A percentile compares a stretch with the other conserved stretches of the same genome.
These are phyloP conservation scores for Haematococcus lacustris DNA, from an alignment of 139 green algal species.

Conservation along the genomic window DNA sequence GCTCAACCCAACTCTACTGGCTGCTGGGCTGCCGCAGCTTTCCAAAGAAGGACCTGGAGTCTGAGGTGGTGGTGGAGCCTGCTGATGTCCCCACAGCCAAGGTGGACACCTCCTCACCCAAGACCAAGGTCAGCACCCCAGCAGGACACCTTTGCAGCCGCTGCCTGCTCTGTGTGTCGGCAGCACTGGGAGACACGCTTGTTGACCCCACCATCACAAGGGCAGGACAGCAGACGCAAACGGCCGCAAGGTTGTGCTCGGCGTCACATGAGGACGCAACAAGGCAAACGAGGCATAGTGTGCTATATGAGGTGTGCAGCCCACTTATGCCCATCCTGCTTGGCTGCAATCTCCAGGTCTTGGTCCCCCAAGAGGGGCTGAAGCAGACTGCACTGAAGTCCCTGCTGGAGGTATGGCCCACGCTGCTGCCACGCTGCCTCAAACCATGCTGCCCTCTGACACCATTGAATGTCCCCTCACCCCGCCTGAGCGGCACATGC, in stretches of 20 bases:
- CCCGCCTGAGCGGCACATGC: too few relatives aligned
- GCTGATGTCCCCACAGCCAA: background rate
- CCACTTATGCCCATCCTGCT: background rate
- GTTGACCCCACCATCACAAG: too few relatives aligned
- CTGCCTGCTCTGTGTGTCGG: too few relatives aligned
- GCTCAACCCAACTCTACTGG: too few relatives aligned
- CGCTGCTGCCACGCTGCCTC: background rate
- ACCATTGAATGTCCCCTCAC: too few relatives aligned
- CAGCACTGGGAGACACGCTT: too few relatives aligned
- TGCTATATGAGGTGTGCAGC: background rate
- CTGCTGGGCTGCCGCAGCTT: too few relatives aligned
- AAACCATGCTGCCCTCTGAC: too few relatives aligned
- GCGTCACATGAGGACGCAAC: background rate
- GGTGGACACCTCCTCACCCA: background rate
- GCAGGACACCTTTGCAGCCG: too few relatives aligned
- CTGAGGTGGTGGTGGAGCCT: conserved; percentile 1
- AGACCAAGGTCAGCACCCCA: background rate
- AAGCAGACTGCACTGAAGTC: background rate
- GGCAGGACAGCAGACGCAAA: too few relatives aligned
- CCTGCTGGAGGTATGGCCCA: background rate
- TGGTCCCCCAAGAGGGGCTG: background rate
- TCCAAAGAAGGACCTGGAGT: background rate
- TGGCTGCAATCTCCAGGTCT: background rate
- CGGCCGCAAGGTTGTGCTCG: too few relatives aligned
- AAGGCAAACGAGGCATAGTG: background rate